A percentile compares a stretch with the other conserved stretches of the same genome.
Evolutionary conservation across 129 eudicot species (phyloP).

Genomic region (Pulicaria dysenterica): DNA sequence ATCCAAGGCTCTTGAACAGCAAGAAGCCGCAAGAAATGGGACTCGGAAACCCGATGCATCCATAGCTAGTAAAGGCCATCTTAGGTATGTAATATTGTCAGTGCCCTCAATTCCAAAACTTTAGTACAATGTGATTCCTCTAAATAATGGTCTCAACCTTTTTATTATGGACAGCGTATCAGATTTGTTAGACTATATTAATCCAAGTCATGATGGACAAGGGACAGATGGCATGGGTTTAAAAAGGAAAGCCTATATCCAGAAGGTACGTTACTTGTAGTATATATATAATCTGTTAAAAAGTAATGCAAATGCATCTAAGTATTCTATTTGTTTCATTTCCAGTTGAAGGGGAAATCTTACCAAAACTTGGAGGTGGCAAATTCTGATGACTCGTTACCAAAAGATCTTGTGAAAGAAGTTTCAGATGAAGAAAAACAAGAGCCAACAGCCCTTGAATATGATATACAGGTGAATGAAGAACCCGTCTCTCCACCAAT

Average conservation of each 20-base stretch:
- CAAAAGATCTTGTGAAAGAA: constrained; percentile 44
- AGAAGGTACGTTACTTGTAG: constrained; percentile 54
- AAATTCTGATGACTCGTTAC: constrained; percentile 54
- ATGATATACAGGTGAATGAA: constrained; percentile 33
- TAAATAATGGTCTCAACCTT: constrained; percentile 1
- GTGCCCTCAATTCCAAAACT: constrained; percentile 6
- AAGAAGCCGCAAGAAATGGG: constrained; percentile 98
- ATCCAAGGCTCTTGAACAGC: constrained; percentile 99
- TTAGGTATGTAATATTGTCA: constrained; percentile 57
- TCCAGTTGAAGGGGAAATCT: constrained; percentile 79
- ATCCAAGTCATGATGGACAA: constrained; percentile 76
- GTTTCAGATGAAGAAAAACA: constrained; percentile 53
- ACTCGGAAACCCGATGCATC: constrained; percentile 98
- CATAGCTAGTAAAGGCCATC: constrained; percentile 99
- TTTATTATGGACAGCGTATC: constrained; percentile 61
- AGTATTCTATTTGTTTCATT: constrained; percentile 10
- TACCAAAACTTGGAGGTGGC: constrained; percentile 47
- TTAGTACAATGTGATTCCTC: constrained; percentile 2
- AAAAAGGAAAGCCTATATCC: constrained; percentile 63
- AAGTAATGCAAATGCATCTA: constrained; percentile 8
- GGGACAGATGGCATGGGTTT: constrained; percentile 62
- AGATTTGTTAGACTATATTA: constrained; percentile 96
- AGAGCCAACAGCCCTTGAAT: constrained; percentile 36
- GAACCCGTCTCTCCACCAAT: constrained; percentile 33
- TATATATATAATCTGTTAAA: not conserved